phyloP scores from a whole-genome alignment of 73 alveolate species.

The Breviolum minutum region DNA sequence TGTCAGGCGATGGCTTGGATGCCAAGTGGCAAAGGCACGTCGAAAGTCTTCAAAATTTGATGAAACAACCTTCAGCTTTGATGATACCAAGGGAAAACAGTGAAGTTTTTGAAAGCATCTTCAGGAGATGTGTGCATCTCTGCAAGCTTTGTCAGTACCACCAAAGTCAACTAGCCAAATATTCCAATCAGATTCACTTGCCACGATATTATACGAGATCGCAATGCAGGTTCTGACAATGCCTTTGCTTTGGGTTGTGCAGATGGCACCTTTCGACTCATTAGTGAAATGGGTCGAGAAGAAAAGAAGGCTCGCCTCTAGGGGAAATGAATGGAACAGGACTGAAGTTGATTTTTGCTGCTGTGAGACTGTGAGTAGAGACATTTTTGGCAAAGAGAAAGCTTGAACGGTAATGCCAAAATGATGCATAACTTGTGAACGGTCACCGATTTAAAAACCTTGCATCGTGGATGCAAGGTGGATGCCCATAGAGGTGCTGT shows the following conservation, averaged over 20 bases:
- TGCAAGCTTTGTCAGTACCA: neutral
- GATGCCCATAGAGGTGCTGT: conserved; percentile 96
- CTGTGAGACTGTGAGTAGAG: neutral
- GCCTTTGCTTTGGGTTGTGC: conserved; percentile 96
- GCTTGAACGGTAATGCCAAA: neutral
- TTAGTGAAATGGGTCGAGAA: conserved; percentile 96
- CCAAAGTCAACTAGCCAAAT: neutral
- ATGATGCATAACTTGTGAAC: neutral
- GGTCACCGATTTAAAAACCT: neutral
- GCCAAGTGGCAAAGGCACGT: conserved; percentile 88
- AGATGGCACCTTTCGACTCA: conserved; percentile 95
- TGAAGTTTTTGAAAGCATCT: too few relatives aligned
- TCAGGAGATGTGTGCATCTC: neutral
- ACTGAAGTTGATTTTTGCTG: too few relatives aligned
- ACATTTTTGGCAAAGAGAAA: neutral
- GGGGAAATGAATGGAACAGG: neutral
- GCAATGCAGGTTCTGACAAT: conserved; percentile 56
- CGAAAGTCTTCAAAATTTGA: neutral
- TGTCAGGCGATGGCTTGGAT: conserved; percentile 91
- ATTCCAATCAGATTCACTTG: neutral
- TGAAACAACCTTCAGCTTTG: too few relatives aligned
- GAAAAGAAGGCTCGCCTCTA: conserved; percentile 95
- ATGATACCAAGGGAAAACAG: too few relatives aligned
- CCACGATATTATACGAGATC: neutral
- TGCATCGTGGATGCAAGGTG: conserved; percentile 37